These are phyloP conservation scores for Calonectria crousiana DNA, from an alignment of 2,329 filamentous ascomycete species.

Conservation along the genomic window DNA sequence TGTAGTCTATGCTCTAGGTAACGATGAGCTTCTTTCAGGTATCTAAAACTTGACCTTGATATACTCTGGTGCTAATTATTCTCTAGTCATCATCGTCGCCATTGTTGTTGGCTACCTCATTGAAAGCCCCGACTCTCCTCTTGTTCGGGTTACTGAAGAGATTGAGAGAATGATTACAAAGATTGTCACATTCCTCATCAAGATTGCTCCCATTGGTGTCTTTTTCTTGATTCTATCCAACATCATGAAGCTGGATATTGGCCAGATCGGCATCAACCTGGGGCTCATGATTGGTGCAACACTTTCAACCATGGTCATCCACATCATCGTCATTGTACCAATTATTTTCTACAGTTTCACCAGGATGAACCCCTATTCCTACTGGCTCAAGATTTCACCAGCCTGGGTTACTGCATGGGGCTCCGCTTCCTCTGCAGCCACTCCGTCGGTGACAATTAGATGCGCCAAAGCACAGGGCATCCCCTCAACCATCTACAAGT, in stretches of 20 bases:
- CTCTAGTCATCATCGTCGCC: constrained; percentile 56
- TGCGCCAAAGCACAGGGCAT: constrained; percentile 54
- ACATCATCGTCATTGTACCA: constrained; percentile 61
- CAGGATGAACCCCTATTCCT: constrained; percentile 59
- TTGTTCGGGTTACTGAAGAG: constrained; percentile 59
- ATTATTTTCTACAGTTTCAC: constrained; percentile 55
- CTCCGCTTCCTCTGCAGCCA: constrained; percentile 65
- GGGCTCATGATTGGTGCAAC: constrained; percentile 63
- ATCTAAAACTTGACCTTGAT: neutral
- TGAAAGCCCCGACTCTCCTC: constrained; percentile 48
- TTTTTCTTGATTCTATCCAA: constrained; percentile 67
- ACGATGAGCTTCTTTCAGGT: constrained; percentile 57
- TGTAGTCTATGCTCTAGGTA: constrained; percentile 59
- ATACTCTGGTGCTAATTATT: neutral
- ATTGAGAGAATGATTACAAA: constrained; percentile 61
- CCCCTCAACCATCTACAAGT: constrained; percentile 59
- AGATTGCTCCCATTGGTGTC: constrained; percentile 63
- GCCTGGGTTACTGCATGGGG: constrained; percentile 69
- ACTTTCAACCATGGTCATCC: constrained; percentile 59
- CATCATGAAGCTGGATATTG: constrained; percentile 61
- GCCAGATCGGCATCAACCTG: constrained; percentile 61
- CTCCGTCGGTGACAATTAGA: constrained; percentile 62
- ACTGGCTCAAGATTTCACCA: constrained; percentile 61
- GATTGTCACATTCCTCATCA: constrained; percentile 62
- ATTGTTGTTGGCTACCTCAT: constrained; percentile 62